A percentile compares a stretch with the other conserved stretches of the same genome.
Evolutionary conservation across 2,329 filamentous ascomycete species (phyloP).

Genomic region (Paraconiothyrium sp.): DNA sequence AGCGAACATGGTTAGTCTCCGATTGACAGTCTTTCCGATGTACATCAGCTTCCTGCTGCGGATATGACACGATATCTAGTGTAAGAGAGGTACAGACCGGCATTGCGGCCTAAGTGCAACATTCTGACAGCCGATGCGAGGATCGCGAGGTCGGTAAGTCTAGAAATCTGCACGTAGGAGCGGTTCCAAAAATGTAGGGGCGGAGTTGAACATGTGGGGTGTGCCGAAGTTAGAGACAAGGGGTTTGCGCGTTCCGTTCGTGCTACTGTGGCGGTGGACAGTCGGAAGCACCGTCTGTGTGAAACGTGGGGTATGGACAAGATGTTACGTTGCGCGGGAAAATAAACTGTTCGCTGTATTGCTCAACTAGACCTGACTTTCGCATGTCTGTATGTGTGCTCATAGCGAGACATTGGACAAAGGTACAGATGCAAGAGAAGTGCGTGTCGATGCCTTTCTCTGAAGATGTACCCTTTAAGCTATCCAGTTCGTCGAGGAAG

Average conservation of each 20-base stretch:
- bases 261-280: constrained; percentile 17
- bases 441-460: neutral
- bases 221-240: neutral
- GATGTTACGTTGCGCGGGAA: neutral
- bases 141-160: constrained; percentile 17
- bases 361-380: neutral
- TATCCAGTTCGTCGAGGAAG: neutral
- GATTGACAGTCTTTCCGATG: neutral
- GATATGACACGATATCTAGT: constrained; percentile 14
- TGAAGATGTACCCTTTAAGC: neutral
- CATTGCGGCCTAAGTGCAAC: constrained; percentile 29
- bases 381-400: neutral
- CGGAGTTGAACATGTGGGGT: constrained; percentile 5
- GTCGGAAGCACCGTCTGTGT: neutral
- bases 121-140: constrained; percentile 15
- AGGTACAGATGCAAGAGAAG: neutral
- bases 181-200: neutral
- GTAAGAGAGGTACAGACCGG: constrained; percentile 2
- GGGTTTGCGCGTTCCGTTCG: constrained; percentile 11
- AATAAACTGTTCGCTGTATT: neutral
- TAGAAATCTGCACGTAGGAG: neutral
- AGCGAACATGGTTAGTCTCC: neutral
- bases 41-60: neutral
- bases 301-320: constrained; percentile 3
- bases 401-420: too few relatives aligned